phyloP scores from a whole-genome alignment of 106 monocot species.

The Dactylorhiza incarnata region DNA sequence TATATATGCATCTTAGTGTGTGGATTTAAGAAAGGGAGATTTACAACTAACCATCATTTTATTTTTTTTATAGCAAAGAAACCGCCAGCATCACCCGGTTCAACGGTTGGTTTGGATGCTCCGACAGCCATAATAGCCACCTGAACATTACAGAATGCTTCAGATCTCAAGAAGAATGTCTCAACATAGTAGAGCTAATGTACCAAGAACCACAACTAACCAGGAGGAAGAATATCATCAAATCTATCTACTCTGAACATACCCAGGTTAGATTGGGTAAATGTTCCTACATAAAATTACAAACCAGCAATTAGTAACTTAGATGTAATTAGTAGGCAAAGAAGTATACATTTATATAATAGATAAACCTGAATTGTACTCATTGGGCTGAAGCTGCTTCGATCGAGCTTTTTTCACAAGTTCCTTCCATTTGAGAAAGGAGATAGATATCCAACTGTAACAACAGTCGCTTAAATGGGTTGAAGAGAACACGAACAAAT shows the following conservation, averaged over 20 bases:
- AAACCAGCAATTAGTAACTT: neutral
- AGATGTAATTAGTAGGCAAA: neutral
- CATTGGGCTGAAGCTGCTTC: constrained; percentile 81
- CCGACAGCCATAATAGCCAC: constrained; percentile 97
- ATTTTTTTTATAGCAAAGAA: constrained; percentile 72
- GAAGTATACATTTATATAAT: neutral
- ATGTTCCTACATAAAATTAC: constrained; percentile 54
- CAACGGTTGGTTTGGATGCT: constrained; percentile 84
- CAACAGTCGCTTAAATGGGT: neutral
- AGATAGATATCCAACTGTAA: constrained; percentile 86
- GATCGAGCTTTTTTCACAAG: constrained; percentile 71
- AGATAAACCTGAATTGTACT: constrained; percentile 83
- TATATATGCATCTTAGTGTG: no score
- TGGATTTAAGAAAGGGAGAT: neutral
- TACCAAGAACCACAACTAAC: constrained; percentile 44
- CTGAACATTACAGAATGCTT: constrained; percentile 21
- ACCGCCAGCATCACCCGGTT: constrained; percentile 59
- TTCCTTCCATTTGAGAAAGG: constrained; percentile 90
- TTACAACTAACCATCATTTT: constrained; percentile 76
- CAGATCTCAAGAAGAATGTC: neutral
- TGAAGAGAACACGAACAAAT: neutral
- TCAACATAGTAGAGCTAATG: neutral
- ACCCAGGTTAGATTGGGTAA: constrained; percentile 87
- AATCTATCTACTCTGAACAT: constrained; percentile 98
- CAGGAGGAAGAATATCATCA: constrained; percentile 96